phyloP scores from a whole-genome alignment of 257 asterid species.

The Thymus quinquecostatus region DNA sequence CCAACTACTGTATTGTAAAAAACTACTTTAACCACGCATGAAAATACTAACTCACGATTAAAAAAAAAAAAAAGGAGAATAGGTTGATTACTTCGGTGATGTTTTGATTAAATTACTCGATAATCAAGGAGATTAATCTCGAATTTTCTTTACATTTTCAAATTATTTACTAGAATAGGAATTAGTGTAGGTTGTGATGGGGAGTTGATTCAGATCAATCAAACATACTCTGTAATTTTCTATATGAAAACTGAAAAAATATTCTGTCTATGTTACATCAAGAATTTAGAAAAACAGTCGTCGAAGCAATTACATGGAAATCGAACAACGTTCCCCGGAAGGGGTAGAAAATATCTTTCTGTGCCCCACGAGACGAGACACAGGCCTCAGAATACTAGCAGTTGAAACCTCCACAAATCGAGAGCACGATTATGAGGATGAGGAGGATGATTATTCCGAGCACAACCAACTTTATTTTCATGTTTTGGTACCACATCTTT shows the following conservation, averaged over 20 bases:
- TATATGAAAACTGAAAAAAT: slow-evolving; percentile 9
- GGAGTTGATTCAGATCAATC: slow-evolving; percentile 17
- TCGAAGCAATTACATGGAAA: slow-evolving; percentile 27
- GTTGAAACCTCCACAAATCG: slow-evolving; percentile 68
- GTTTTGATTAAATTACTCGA: no score
- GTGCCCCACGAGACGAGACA: slow-evolving; percentile 32
- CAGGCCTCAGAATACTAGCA: slow-evolving; percentile 33
- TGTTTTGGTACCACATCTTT: slow-evolving; percentile 90
- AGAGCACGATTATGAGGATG: slow-evolving; percentile 74
- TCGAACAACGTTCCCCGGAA: not conserved
- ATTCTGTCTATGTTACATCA: slow-evolving; percentile 30
- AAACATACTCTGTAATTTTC: slow-evolving; percentile 25
- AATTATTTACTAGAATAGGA: no score
- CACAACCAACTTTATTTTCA: slow-evolving; percentile 84
- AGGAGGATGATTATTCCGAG: slow-evolving; percentile 65
- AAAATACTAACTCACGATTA: no score
- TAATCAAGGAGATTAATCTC: no score
- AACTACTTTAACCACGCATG: no score
- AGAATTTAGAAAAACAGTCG: slow-evolving; percentile 17
- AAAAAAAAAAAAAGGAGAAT: no score
- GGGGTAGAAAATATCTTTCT: not conserved
- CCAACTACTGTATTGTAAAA: no score
- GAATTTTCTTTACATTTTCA: no score
- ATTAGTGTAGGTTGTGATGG: no score
- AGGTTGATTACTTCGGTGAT: no score